Evolutionary conservation across 441 rosid species (phyloP).

Genomic region (Pelargonium fulgidum): DNA sequence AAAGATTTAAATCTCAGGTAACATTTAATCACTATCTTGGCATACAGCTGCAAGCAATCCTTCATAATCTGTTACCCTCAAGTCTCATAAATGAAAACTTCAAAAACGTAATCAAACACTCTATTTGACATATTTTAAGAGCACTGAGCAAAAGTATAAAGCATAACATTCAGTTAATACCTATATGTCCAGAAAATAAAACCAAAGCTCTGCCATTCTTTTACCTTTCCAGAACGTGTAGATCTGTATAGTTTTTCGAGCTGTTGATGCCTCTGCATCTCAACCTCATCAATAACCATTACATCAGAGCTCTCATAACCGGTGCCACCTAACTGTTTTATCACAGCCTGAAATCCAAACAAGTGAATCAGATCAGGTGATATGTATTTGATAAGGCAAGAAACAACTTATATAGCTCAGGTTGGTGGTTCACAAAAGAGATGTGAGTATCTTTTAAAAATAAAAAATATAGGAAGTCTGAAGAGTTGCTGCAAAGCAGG

Average conservation of each 20-base stretch:
- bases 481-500: too few relatives aligned
- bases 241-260: conserved; percentile 74
- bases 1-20: too few relatives aligned
- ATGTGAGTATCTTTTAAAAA: too few relatives aligned
- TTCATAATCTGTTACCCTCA: too few relatives aligned
- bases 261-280: conserved; percentile 89
- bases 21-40: too few relatives aligned
- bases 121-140: too few relatives aligned
- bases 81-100: too few relatives aligned
- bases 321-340: conserved; percentile 71
- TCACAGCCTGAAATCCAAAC: conserved; percentile 67
- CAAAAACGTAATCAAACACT: too few relatives aligned
- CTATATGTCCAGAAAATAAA: neutral
- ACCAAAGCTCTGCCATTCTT: neutral
- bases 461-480: too few relatives aligned
- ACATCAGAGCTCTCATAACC: conserved; percentile 89
- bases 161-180: too few relatives aligned
- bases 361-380: neutral
- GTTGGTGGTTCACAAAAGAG: too few relatives aligned
- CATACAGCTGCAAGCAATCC: too few relatives aligned
- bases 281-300: conserved; percentile 78
- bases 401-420: neutral
- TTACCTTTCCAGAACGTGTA: conserved; percentile 76
- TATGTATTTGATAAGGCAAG: neutral
- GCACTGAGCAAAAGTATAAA: neutral